Conservation (phyloP, 495 filamentous ascomycete genomes). For the Aspergillus baeticus region DNA sequence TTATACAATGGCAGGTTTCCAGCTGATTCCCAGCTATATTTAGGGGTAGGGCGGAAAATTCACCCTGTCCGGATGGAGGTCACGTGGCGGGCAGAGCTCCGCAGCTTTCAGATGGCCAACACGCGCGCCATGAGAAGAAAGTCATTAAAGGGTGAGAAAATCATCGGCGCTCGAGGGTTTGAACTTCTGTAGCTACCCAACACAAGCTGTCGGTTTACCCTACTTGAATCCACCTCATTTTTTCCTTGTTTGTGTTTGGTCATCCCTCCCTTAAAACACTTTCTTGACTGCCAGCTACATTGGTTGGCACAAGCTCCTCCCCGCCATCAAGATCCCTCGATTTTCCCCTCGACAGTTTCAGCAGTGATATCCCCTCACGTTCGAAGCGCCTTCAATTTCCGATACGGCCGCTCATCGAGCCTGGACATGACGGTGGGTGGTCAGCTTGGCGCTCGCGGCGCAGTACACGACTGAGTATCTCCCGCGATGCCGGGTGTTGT, state of each 20-base stretch:
- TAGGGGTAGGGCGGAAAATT: not conserved
- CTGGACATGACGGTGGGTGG: constrained; percentile 45
- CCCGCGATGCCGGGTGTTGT: constrained; percentile 49
- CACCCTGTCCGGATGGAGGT: constrained; percentile 4
- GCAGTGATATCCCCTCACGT: not conserved
- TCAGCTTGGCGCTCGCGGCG: constrained; percentile 40
- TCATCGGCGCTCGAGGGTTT: not conserved
- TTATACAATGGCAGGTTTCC: too few species aligned
- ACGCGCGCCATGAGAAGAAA: constrained; percentile 19
- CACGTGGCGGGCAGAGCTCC: constrained; percentile 27
- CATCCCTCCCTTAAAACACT: not conserved
- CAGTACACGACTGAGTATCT: constrained; percentile 40
- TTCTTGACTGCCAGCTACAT: not conserved
- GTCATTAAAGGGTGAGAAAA: constrained; percentile 8
- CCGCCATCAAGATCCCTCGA: not conserved
- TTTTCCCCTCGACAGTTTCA: not conserved
- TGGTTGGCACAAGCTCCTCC: not conserved
- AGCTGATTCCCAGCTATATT: too few species aligned
- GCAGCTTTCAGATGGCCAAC: constrained; percentile 21
- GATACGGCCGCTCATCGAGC: constrained; percentile 18
- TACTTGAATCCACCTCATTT: not conserved
- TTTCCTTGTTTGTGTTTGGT: not conserved
- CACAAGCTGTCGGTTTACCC: not conserved
- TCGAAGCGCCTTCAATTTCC: not conserved
- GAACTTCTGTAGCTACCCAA: not conserved